Evolutionary conservation across 257 asterid species (phyloP), one percentile per base, ranked within the genome.

Genomic region (Solanum bukasovii): DNA sequence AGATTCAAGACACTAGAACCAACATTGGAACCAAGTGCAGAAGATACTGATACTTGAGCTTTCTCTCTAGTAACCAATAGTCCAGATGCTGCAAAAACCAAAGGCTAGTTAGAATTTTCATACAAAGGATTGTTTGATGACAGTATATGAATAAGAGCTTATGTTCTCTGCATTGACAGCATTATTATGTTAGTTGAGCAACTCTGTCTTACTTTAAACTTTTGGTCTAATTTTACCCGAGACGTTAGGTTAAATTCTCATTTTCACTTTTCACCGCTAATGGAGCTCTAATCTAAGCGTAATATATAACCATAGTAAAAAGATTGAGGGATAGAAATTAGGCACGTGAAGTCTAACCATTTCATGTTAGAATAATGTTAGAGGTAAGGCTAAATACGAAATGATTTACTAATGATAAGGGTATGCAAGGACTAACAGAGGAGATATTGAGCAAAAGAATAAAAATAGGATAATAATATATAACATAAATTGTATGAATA

Each of bases 1-100:
- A 89, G 91, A 81, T 87, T 89, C 10, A 89, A 87, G 21, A 89
- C 91, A 10, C 91, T 90, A 13, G 93, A 90, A 37, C 92, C 91
- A 18, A 89, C 92, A 21, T 88, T 90, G 0, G 86, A 85, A 4
- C 92, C 93, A 20, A 90, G 90, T 73, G 89, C 91, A 10, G 84
- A 90, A 7, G 93, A 88, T 73, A 89, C 92, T 12, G 83, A 84
- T 20, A 68, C 75, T 88, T 87, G 91, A 72, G 93, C 92, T 21
- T 44, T 40, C 85, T 90, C 93, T 88, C 83, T 92, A 87, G 73
- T 88, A 42, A 67, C 71, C 29, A 90, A 84, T 77, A 90, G 90
- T 33, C 91, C 92, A 44, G 92, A 89, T 34, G 86, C 93, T 92
- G 87, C 83, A 92, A 71, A 77, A 46, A 81, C 8, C 72, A 61